Base-by-base conservation (phyloP, 2,329 filamentous ascomycete species). In the Gaeumannomyces tritici region DNA sequence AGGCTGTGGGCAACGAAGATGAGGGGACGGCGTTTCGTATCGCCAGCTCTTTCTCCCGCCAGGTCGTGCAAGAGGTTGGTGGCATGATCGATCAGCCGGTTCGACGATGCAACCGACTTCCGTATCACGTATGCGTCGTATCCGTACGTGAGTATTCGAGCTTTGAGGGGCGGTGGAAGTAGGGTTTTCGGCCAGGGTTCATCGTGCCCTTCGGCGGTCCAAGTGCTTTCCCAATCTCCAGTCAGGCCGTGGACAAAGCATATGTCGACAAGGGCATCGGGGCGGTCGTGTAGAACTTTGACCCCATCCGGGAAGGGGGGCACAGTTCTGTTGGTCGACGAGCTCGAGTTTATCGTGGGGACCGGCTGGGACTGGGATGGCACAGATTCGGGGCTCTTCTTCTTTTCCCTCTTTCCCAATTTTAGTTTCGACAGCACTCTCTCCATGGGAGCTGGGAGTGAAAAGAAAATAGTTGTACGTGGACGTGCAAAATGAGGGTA, bases 201-300 rank as follows among this genome's bases (percentile, higher is more conserved):
- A 9, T 11, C 13, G 21, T 66, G 66, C 3, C 67, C 69, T 0
- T 65, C 51, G 7, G 70, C 71, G 9, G 71, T 76, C 76, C 76
- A 79, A 3, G 75, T 77, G 3, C 61, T 69, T 6, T 74, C 70
- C 1, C 75, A 72, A 62, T 76, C 67, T 1, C 76, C 77, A 1
- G 70, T 73, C 13, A 79, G 66, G 6, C 76, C 76, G 56, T 79
- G 77, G 29, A 79, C 64, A 61, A 78, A 77, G 61, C 74, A 73
- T 26, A 77, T 66, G 55, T 69, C 68, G 54, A 68, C 62, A 1
- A 26, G 35, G n/a, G 65, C 65, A 15, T 64, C 63, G 31, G 63
- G 31, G 54, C 64, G 62, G 55, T 65, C 62, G 62, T 64, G 61
- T 57, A 62, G 56, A 24, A 65, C 63, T 29, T 64, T 64, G 3